Evolutionary conservation across 768 basidiomycete species (phyloP), one percentile per base, ranked within the genome.

Genomic region (Antrodiella citrinella): DNA sequence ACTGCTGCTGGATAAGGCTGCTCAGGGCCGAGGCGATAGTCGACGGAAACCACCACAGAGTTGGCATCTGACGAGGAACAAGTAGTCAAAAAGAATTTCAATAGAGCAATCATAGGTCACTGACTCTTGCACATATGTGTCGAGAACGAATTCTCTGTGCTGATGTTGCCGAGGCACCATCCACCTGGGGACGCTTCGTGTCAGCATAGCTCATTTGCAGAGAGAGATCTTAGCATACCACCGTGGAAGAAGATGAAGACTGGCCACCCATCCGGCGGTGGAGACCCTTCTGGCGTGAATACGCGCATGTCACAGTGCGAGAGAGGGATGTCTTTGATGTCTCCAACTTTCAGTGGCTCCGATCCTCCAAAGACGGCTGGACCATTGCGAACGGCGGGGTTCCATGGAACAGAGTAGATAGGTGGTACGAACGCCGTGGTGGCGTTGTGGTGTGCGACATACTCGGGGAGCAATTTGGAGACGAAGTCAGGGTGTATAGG

Each of bases 171-270:
- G 1, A 88, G 69, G 0, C 84, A 86, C 86, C 86, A 87, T 26
- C 86, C 86, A 39, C 86, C 86, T 83, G 56, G 13, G 26, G 40
- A 12, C 10, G 10, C 19, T 20, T 3, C 19, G 18, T 45, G 23
- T 45, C 43, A 45, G 38, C 18, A n/a, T 24, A 38, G 35, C 35
- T 38, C n/a, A n/a, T n/a, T n/a, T n/a, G n/a, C n/a, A n/a, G n/a
- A 45, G n/a, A 22, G 22, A 42, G 10, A 3, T n/a, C 25, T 45
- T 45, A 18, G 11, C 48, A 72, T 49, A 77, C 85, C 86, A 47
- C 86, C 86, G 54, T 87, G 86, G 61, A 81, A 86, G 72, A 75
- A 88, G 41, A 86, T 72, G 52, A 87, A 77, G 1, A 80, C 75
- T 0, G 84, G 84, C 86, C 86, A 87, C 15, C 86, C 86, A 0